Conservation (phyloP, 495 filamentous ascomycete genomes). For the Talaromyces stipitatus region DNA sequence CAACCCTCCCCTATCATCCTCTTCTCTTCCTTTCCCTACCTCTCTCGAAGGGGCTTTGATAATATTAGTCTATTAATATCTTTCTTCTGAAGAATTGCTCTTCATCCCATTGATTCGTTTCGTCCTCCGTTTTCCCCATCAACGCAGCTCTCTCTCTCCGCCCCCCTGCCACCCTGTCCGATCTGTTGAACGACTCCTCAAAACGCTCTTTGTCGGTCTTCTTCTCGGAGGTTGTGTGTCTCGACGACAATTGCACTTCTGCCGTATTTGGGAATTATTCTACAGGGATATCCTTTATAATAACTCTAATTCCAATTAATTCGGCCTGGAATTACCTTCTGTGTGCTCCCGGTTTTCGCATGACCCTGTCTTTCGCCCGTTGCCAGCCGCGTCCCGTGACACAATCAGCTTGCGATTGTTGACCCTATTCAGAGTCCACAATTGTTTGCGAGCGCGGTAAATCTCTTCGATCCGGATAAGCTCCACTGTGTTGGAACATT, state of each 20-base stretch:
- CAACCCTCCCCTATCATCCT: constrained; percentile 16
- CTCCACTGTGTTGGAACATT: no score
- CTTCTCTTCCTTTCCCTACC: constrained; percentile 24
- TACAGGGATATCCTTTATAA: not conserved
- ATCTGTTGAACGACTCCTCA: not conserved
- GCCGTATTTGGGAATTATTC: not conserved
- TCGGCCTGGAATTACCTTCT: not conserved
- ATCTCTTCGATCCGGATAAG: not conserved
- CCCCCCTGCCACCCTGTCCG: constrained; percentile 11
- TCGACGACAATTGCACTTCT: constrained; percentile 7
- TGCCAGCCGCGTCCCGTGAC: not conserved
- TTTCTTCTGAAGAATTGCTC: constrained; percentile 28
- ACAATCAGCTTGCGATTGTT: not conserved
- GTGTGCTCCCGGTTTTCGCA: not conserved
- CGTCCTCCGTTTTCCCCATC: constrained; percentile 12
- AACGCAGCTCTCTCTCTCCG: constrained; percentile 17
- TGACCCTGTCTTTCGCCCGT: not conserved
- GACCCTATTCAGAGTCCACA: not conserved
- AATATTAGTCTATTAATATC: constrained; percentile 19
- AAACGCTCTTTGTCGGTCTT: constrained; percentile 2
- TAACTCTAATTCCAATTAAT: not conserved
- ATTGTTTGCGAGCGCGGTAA: not conserved
- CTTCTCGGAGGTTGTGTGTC: constrained; percentile 7
- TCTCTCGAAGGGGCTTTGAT: constrained; percentile 8
- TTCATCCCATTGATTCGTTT: constrained; percentile 22